Base-by-base conservation (phyloP, 2,329 filamentous ascomycete genomes). In the Seiridium unicorne region DNA sequence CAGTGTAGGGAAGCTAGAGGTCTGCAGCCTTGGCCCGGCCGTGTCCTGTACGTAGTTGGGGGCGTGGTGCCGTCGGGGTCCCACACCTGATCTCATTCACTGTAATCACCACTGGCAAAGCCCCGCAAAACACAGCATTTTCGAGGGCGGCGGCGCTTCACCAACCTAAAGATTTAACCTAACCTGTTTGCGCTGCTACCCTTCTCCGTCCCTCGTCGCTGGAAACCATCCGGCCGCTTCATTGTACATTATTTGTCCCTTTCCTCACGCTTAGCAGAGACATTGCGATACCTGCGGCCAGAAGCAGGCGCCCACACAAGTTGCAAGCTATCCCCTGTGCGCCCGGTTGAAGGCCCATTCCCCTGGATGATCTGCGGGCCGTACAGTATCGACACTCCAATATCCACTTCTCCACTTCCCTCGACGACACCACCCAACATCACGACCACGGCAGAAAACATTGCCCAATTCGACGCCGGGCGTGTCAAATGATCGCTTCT, bases 331-430 rank as follows among this genome's bases (percentile, higher is more conserved):
- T 53, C 13, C 49, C 49, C 49, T 53, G 49, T 35, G 49, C 32
- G 32, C 31, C n/a, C 18, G 49, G 31, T 53, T 32, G 18, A 13
- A 32, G 9, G n/a, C 49, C 49, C 49, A 36, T 46, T 53, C 57
- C 57, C 57, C 57, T 59, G 57, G 57, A 59, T 53, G 57, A 59
- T 59, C 57, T 59, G 49, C 57, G 57, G 47, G 36, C 57, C 44
- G 38, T 53, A 44, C 44, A 51, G 55, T 58, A 57, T 57, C 55
- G 55, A 57, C 55, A 44, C 55, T 40, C 47, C 56, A 13, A 44
- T 59, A 54, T 54, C 49, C 57, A 54, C 40, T 59, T 59, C 57
- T 59, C 57, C 57, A 59, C 57, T 40, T 59, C 57, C 44, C 57
- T 59, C 40, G 47, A 59, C 57, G 44, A 18, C 55, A 40, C 34